Evolutionary conservation across 192 early-diverging fungal species (phyloP), one percentile per base, ranked within the genome.

Genomic region (Entophlyctis luteolus): DNA sequence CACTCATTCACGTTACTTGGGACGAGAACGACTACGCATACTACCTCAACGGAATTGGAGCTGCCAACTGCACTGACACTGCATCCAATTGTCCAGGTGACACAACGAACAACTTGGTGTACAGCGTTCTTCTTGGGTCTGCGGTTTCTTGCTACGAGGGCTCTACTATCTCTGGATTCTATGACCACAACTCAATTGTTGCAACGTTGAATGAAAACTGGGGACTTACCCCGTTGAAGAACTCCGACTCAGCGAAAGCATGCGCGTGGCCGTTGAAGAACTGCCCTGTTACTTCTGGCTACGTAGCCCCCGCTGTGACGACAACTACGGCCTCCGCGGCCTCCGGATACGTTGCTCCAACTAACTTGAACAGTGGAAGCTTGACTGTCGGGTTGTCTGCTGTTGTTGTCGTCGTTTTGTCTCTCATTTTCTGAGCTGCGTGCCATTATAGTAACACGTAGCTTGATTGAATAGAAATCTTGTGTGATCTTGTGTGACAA

Each of bases 171-270:
- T 14, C 6, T 23, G 55, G 29, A 6, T n/a, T n/a, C 32, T 56
- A 35, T 34, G 55, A 56, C 55, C 55, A 56, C 55, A 56, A 56
- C 55, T 56, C 55, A 16, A 56, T 56, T 56, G 55, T 56, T 33
- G 23, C 55, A 16, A 56, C 55, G 16, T 56, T 56, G 1, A 56
- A 56, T 35, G 55, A 56, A 28, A 56, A 56, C 55, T 56, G 55
- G 55, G 55, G 55, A 8, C 55, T 56, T 23, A 10, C 55, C 18
- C 23, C 55, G 14, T 23, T 56, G 4, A 14, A 16, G 14, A 33
- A 56, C 55, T 6, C 4, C 23, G 55, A 33, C 55, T 34, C 55
- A 16, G 31, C 8, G 32, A 16, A 12, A 16, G 49, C 49, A 23
- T 8, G 8, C 8, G 49, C 8, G 8, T 52, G 49, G 49, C 49